phyloP scores from a whole-genome alignment of 2,329 filamentous ascomycete genomes.

The Paradendryphiella salina region DNA sequence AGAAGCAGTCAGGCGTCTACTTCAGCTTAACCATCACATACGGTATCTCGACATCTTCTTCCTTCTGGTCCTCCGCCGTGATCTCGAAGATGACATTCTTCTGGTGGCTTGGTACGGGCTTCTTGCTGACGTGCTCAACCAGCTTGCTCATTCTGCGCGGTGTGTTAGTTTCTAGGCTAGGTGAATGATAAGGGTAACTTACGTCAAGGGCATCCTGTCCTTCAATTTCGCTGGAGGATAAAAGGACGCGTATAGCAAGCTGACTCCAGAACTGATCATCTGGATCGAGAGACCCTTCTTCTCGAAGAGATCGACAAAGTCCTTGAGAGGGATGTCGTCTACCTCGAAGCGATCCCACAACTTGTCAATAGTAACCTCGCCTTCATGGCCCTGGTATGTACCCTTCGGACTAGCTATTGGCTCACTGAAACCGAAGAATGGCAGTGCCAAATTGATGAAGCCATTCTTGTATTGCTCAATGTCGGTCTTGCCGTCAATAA shows the following conservation, averaged over 20 bases:
- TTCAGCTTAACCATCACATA: conserved; percentile 88
- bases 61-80: conserved; percentile 83
- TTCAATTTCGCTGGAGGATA: conserved; percentile 81
- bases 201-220: conserved; percentile 75
- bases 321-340: conserved; percentile 77
- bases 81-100: conserved; percentile 95
- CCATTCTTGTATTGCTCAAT: conserved; percentile 99
- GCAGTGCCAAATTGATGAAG: conserved; percentile 92
- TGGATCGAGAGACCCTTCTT: conserved; percentile 76
- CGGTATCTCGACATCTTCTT: conserved; percentile 94
- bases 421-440: conserved; percentile 98
- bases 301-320: conserved; percentile 83
- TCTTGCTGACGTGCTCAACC: conserved; percentile 87
- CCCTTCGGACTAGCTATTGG: conserved; percentile 93
- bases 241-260: conserved; percentile 90
- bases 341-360: conserved; percentile 98
- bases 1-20: conserved; percentile 23
- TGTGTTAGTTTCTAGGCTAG: conserved; percentile 24
- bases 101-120: conserved; percentile 85
- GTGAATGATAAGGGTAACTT: conserved; percentile 46
- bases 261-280: conserved; percentile 98
- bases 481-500: conserved; percentile 93
- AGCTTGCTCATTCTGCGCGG: conserved; percentile 76
- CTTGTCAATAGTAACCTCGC: conserved; percentile 84
- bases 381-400: conserved; percentile 77